Evolutionary conservation across 305 asterid species (phyloP).

Genomic region (Solanum hybrid): DNA sequence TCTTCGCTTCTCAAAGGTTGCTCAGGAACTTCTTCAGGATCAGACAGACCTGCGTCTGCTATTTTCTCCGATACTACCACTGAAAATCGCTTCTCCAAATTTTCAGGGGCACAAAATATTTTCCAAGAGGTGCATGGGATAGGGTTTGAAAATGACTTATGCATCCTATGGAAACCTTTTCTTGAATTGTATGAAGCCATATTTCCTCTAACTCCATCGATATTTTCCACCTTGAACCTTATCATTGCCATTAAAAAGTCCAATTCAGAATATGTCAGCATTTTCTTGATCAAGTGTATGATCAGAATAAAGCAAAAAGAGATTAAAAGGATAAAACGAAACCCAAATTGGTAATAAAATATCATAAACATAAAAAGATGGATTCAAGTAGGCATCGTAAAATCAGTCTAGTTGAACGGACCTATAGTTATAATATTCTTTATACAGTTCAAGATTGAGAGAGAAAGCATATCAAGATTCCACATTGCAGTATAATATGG

Average conservation of each 20-base stretch:
- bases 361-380: not conserved
- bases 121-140: conserved; percentile 17
- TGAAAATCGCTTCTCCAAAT: conserved; percentile 45
- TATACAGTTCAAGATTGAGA: not conserved
- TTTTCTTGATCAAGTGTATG: not conserved
- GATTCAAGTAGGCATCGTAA: not conserved
- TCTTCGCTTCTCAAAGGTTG: conserved; percentile 40
- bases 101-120: conserved; percentile 35
- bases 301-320: not conserved
- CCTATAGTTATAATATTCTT: not conserved
- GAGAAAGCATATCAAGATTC: not conserved
- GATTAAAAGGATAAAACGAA: not conserved
- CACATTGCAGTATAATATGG: not conserved
- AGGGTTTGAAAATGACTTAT: conserved; percentile 20
- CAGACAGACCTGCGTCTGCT: conserved; percentile 20
- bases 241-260: conserved; percentile 14
- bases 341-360: not conserved
- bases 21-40: conserved; percentile 20
- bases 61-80: conserved; percentile 25
- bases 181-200: conserved; percentile 16
- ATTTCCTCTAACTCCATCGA: conserved; percentile 17
- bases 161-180: conserved; percentile 8
- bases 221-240: conserved; percentile 28
- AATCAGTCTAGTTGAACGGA: not conserved
- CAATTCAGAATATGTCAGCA: not conserved